phyloP scores from a whole-genome alignment of 495 filamentous ascomycete genomes.

The Apiosordaria backusii region DNA sequence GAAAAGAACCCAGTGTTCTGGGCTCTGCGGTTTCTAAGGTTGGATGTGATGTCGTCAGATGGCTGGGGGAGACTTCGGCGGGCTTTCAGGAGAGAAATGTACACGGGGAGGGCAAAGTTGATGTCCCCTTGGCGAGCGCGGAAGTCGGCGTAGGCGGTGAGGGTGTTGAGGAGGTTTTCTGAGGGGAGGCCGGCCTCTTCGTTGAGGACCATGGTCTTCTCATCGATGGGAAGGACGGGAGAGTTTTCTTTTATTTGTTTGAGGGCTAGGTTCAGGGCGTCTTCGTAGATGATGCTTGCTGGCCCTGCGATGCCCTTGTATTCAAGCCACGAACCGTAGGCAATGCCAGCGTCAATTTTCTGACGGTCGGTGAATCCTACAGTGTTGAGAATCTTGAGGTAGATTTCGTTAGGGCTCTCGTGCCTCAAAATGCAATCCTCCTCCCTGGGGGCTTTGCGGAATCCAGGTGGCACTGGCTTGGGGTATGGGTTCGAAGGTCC shows the following conservation, averaged over 20 bases:
- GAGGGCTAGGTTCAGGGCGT: slow-evolving; percentile 31
- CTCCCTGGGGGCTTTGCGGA: slow-evolving; percentile 58
- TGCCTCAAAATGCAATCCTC: slow-evolving; percentile 65
- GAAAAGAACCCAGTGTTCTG: slow-evolving; percentile 19
- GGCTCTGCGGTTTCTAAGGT: neutral
- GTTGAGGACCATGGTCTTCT: slow-evolving; percentile 57
- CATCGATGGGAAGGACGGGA: slow-evolving; percentile 52
- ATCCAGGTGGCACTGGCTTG: slow-evolving; percentile 61
- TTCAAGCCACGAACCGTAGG: slow-evolving; percentile 78
- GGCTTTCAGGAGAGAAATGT: slow-evolving; percentile 78
- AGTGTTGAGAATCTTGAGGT: slow-evolving; percentile 73
- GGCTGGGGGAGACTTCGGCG: slow-evolving; percentile 44
- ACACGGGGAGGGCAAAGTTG: slow-evolving; percentile 70
- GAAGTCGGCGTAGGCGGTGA: slow-evolving; percentile 74
- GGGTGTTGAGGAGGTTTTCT: slow-evolving; percentile 66
- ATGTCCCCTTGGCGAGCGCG: slow-evolving; percentile 63
- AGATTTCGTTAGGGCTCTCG: slow-evolving; percentile 63
- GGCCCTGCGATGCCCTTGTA: slow-evolving; percentile 57
- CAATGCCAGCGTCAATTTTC: slow-evolving; percentile 71
- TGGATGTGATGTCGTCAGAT: slow-evolving; percentile 8
- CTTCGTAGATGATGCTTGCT: slow-evolving; percentile 28
- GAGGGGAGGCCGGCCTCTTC: slow-evolving; percentile 53
- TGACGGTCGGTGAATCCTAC: slow-evolving; percentile 70
- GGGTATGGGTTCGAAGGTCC: slow-evolving; percentile 82
- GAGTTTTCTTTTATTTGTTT: slow-evolving; percentile 23